Evolutionary conservation across 352 stramenopile species (phyloP).

Genomic region (Pythium plurisporium): DNA sequence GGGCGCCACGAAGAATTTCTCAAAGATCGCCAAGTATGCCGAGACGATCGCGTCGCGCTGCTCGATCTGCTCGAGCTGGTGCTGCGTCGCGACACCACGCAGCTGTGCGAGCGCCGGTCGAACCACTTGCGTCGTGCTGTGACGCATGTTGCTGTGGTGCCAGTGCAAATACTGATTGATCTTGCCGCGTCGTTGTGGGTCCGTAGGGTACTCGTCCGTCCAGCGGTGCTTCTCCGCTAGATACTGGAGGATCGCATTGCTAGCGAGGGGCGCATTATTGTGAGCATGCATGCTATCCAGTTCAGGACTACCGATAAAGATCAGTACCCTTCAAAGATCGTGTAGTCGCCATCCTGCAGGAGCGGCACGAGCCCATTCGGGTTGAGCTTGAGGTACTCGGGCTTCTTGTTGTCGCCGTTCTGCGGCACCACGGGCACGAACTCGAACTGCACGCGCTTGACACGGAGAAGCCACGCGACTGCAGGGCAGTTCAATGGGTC

Average conservation of each 20-base stretch:
- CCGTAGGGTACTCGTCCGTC: slow-evolving; percentile 40
- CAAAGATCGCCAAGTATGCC: not conserved
- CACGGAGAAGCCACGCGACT: slow-evolving; percentile 34
- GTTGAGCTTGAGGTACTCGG: slow-evolving; percentile 43
- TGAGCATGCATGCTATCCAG: too few relatives aligned
- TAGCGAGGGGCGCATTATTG: too few relatives aligned
- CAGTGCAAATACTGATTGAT: slow-evolving; percentile 68
- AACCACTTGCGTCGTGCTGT: slow-evolving; percentile 27
- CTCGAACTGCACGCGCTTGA: slow-evolving; percentile 38
- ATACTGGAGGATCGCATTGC: slow-evolving; percentile 49
- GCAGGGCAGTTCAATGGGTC: too few relatives aligned
- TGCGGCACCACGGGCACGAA: slow-evolving; percentile 23
- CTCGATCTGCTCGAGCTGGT: slow-evolving; percentile 1
- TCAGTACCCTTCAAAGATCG: slow-evolving; percentile 42
- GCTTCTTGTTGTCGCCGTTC: not conserved
- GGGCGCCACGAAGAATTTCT: slow-evolving; percentile 33
- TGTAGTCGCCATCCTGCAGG: slow-evolving; percentile 47
- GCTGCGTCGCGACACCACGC: slow-evolving; percentile 1
- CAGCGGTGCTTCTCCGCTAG: slow-evolving; percentile 44
- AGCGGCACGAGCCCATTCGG: slow-evolving; percentile 45
- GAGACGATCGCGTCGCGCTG: slow-evolving; percentile 4
- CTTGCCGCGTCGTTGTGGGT: slow-evolving; percentile 37
- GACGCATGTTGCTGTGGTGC: slow-evolving; percentile 56
- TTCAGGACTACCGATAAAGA: too few relatives aligned
- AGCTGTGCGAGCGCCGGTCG: too few relatives aligned